Conservation (phyloP, 495 filamentous ascomycete species). For the Xylaria cubensis region DNA sequence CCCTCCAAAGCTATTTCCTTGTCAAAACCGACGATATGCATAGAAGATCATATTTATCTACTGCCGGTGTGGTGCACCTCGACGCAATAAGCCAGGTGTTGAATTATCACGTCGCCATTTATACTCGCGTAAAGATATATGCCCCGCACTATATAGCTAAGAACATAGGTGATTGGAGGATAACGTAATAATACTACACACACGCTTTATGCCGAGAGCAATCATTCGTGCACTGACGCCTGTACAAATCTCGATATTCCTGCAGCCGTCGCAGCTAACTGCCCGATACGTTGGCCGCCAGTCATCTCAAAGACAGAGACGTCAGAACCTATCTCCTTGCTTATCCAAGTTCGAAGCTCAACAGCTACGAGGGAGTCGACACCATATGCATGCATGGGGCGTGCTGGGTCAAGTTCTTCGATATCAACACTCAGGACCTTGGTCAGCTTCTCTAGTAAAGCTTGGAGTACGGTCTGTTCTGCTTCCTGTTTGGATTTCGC, state of each 20-base stretch:
- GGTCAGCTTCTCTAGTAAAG: not conserved
- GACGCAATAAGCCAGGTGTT: not conserved
- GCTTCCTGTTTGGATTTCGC: not conserved
- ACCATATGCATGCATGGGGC: conserved; percentile 38
- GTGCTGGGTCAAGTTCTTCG: conserved; percentile 37
- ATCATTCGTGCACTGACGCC: not conserved
- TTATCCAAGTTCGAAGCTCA: conserved; percentile 45
- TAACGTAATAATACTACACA: not conserved
- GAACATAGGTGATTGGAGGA: not conserved
- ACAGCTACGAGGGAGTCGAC: conserved; percentile 48
- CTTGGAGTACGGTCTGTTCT: not conserved
- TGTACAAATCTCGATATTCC: conserved; percentile 2
- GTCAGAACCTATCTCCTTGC: conserved; percentile 40
- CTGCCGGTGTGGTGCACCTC: not conserved
- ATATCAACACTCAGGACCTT: not conserved
- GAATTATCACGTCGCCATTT: not conserved
- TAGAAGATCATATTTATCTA: not conserved
- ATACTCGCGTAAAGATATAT: not conserved
- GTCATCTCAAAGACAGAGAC: conserved; percentile 9
- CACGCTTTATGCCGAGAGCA: not conserved
- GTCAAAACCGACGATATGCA: not conserved
- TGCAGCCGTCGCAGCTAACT: not conserved
- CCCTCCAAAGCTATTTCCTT: not conserved
- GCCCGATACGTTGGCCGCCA: not conserved
- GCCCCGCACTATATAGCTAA: not conserved